Evolutionary conservation across 2,329 filamentous ascomycete species (phyloP), one percentile per base, ranked within the genome.

Genomic region (Botrytis byssoidea): DNA sequence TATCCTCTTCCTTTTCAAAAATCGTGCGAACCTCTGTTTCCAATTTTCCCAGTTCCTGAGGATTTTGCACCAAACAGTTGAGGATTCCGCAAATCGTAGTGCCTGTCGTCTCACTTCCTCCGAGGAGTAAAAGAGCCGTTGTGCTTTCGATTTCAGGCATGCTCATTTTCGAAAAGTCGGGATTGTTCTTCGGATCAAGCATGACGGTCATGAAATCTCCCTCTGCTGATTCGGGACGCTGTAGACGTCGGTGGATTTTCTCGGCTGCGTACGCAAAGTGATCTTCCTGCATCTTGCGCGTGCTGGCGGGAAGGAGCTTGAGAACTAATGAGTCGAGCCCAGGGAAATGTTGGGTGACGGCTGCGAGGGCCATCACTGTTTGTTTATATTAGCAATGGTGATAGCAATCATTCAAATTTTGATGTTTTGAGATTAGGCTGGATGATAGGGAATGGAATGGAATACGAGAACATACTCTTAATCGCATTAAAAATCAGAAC

Each of bases 151-250:
- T 66, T 4, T 46, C 37, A 14, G 63, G 40, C 42, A 66, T 42
- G 1, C 40, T 66, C 63, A 66, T 42, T n/a, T 32, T 66, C 0
- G 37, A 46, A 14, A 66, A 66, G 4, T 46, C 16, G 1, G 37
- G 37, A 29, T 66, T 66, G 25, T 66, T 46, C 1, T 66, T 32
- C 16, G 40, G 37, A 16, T 46, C 63, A 32, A 66, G 25, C 63
- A 66, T 66, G 16, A 25, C 63, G 2, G 63, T 66, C 40, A 66
- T 66, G 29, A 61, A 61, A 40, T 61, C 59, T 37, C 59, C 59
- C 16, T n/a, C 22, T 7, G 35, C 59, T 2, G 59, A 25, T 61
- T 61, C 59, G 12, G 59, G 22, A 18, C 59, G 59, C 14, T 61
- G 35, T 3, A 61, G 59, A 22, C 59, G 59, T 3, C 59, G 59